Conservation (phyloP, 306 rosid species). For the Citrullus colocynthis region DNA sequence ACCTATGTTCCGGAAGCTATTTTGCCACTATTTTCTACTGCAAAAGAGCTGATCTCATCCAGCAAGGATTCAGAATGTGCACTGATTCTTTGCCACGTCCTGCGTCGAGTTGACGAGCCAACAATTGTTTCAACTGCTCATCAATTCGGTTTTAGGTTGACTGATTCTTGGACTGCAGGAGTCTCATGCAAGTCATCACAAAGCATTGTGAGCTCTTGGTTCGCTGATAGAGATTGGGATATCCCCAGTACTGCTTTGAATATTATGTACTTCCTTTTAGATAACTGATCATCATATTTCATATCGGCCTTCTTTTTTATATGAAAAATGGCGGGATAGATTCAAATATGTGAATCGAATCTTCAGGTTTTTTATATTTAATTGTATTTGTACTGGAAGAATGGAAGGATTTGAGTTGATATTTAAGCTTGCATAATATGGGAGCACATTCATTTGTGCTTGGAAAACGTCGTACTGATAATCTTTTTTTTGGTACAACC, state of each 20-base stretch:
- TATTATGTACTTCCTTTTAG: conserved; percentile 47
- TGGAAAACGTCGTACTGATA: background rate
- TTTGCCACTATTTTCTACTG: conserved; percentile 66
- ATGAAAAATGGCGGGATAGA: background rate
- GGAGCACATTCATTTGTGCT: background rate
- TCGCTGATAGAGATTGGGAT: conserved; percentile 31
- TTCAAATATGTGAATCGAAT: background rate
- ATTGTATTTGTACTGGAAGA: background rate
- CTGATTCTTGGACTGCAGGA: conserved; percentile 51
- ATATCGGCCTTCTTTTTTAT: background rate
- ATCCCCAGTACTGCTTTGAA: conserved; percentile 47
- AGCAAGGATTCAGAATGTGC: conserved; percentile 13
- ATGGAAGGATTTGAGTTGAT: background rate
- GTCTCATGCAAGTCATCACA: conserved; percentile 17
- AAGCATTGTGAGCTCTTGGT: conserved; percentile 42
- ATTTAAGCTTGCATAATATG: background rate
- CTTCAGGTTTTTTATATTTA: background rate
- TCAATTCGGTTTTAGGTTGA: conserved; percentile 47
- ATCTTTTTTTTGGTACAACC: too few species aligned
- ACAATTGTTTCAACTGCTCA: conserved; percentile 57
- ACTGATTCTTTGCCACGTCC: conserved; percentile 65
- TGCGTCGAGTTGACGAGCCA: conserved; percentile 66
- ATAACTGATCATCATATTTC: conserved; percentile 13
- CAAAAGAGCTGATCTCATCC: conserved; percentile 47
- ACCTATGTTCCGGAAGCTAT: conserved; percentile 71